Percentiles rank a stretch among this genome's conserved stretches.
Evolutionary conservation across 208 protist species (phyloP).

Genomic region (Crithidia expoeki): DNA sequence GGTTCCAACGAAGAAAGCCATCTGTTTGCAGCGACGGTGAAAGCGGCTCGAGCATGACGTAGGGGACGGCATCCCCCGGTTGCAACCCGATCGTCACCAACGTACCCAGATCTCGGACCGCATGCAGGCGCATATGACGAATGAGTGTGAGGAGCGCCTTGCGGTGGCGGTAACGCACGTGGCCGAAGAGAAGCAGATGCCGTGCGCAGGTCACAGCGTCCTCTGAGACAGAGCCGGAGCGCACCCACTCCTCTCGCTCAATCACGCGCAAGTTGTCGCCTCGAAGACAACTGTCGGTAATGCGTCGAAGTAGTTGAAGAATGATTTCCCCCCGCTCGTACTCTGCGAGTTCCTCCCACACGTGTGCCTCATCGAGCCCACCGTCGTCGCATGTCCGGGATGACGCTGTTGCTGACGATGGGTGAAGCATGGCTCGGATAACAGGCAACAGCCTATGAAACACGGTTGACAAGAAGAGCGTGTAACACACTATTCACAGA

Average conservation of each 20-base stretch:
- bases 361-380: conserved; percentile 14
- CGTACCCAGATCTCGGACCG: conserved; percentile 70
- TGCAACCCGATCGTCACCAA: conserved; percentile 57
- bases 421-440: too few relatives aligned
- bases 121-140: conserved; percentile 62
- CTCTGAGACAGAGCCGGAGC: conserved; percentile 4
- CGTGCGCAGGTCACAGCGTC: conserved; percentile 11
- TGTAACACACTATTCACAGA: too few relatives aligned
- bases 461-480: too few relatives aligned
- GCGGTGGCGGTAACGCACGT: conserved; percentile 58
- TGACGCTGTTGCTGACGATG: not conserved
- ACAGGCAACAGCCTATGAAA: too few relatives aligned
- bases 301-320: conserved; percentile 46
- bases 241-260: conserved; percentile 51
- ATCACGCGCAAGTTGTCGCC: conserved; percentile 52
- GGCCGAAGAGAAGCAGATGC: conserved; percentile 64
- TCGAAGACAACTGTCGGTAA: conserved; percentile 53
- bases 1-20: conserved; percentile 62
- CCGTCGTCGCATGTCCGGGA: conserved; percentile 1
- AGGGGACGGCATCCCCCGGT: conserved; percentile 67
- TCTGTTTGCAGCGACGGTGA: conserved; percentile 43
- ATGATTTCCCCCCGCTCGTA: conserved; percentile 77
- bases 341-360: conserved; percentile 66
- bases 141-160: conserved; percentile 76
- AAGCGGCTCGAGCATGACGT: conserved; percentile 65